These are phyloP conservation scores for Kwoniella sp. DNA, from an alignment of 768 basidiomycete species.

Conservation along the genomic window DNA sequence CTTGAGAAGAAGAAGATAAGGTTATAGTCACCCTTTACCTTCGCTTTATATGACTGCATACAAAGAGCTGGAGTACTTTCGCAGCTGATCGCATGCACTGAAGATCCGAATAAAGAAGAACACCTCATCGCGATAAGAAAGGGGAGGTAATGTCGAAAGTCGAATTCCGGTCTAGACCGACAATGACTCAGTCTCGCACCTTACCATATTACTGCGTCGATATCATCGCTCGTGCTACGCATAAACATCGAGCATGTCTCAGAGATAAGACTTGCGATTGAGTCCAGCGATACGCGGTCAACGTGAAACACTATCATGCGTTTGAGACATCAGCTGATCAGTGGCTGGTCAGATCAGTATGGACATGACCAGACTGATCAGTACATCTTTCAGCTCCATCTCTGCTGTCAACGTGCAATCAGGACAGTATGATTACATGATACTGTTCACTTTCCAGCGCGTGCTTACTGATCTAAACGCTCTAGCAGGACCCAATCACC, in stretches of 20 bases:
- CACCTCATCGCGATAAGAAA: no score
- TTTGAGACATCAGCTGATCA: neutral
- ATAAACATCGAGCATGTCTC: constrained; percentile 1
- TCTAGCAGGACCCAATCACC: constrained; percentile 44
- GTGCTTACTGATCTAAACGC: neutral
- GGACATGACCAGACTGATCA: neutral
- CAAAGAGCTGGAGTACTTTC: no score
- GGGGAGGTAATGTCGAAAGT: no score
- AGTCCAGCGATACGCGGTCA: neutral
- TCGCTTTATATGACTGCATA: no score
- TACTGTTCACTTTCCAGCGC: neutral
- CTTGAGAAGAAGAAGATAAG: neutral
- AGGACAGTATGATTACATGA: no score
- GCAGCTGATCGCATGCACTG: no score
- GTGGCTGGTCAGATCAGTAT: neutral
- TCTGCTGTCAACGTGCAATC: neutral
- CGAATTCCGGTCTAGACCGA: no score
- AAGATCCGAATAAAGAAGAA: no score
- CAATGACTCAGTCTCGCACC: neutral
- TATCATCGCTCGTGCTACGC: neutral
- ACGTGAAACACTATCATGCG: neutral
- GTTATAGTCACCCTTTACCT: neutral
- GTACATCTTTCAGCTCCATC: neutral
- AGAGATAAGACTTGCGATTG: constrained; percentile 10
- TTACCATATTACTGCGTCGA: neutral